Evolutionary conservation across 352 stramenopile species (phyloP).

Genomic region (Pythium graminicola): DNA sequence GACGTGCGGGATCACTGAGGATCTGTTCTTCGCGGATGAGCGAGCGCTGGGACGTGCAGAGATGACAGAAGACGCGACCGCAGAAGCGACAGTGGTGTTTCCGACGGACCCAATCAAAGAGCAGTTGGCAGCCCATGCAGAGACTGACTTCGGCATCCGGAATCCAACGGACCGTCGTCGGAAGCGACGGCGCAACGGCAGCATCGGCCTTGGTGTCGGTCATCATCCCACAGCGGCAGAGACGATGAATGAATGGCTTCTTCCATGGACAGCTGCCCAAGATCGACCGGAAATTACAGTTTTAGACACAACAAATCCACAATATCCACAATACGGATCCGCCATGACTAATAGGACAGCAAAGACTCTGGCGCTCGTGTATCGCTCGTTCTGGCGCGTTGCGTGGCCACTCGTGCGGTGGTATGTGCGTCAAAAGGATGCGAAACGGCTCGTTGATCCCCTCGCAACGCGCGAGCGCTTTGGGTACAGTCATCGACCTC

Average conservation of each 20-base stretch:
- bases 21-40: slow-evolving; percentile 74
- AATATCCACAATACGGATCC: not conserved
- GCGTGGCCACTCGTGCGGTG: slow-evolving; percentile 47
- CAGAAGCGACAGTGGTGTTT: slow-evolving; percentile 83
- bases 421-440: slow-evolving; percentile 51
- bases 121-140: slow-evolving; percentile 67
- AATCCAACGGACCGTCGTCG: slow-evolving; percentile 78
- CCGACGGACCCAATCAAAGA: slow-evolving; percentile 85
- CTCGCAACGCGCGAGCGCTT: slow-evolving; percentile 47
- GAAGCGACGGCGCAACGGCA: slow-evolving; percentile 1
- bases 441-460: slow-evolving; percentile 26
- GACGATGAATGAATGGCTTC: not conserved
- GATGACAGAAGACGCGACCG: slow-evolving; percentile 70
- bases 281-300: not conserved
- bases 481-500: slow-evolving; percentile 30
- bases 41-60: slow-evolving; percentile 62
- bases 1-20: slow-evolving; percentile 54
- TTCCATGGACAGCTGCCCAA: not conserved
- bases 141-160: slow-evolving; percentile 71
- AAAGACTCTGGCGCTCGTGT: slow-evolving; percentile 20
- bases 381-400: slow-evolving; percentile 45
- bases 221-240: slow-evolving; percentile 8
- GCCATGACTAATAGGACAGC: not conserved
- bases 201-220: not conserved
- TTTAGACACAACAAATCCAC: not conserved